Base-by-base conservation (phyloP, 2,329 filamentous ascomycete genomes). In the Harringtonia lauricola region DNA sequence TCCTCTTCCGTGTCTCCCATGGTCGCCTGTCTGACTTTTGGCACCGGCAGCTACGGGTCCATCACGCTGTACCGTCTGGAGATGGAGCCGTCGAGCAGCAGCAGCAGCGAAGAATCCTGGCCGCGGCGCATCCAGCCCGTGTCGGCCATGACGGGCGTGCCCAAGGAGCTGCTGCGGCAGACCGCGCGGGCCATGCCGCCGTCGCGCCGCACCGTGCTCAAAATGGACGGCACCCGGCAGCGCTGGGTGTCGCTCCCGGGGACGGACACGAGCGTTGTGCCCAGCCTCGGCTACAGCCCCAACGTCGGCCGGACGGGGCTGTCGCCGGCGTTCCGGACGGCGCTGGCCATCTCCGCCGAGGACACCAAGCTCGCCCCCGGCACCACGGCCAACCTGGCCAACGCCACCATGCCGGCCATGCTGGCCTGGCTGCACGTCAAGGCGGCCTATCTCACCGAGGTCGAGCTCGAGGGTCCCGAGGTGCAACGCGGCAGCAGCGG, bases 351-450 rank as follows among this genome's bases (percentile, higher is more conserved):
- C 21, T 17, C 12, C 14, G 41, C 19, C 22, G 41, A 46, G 6
- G 45, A 43, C 30, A 21, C 41, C 22, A 36, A 36, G n/a, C 36
- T 51, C 14, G 39, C 42, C 2, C n/a, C 41, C n/a, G 42, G 31
- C 36, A 42, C 43, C 15, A 39, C n/a, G 14, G 49, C 49, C 40
- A 51, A 51, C 36, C 39, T 45, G 9, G 45, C 51, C 19, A 40
- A 42, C 24, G 51, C 51, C 14, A 47, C 51, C 2, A 18, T 52
- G 21, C 49, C 51, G 14, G 47, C 51, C 31, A 51, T 52, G 49
- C n/a, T 52, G 10, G 49, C 46, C n/a, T 52, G 51, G 51, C 47
- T 52, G 42, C 51, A 52, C 44, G 41, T 47, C n/a, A 43, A 46
- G 30, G 43, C 51, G 1, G 46, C 51, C 3, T 51, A 50, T 24